Base-by-base conservation (phyloP, 2,329 filamentous ascomycete species). In the Nothophaeocryptopus gaeumannii region DNA sequence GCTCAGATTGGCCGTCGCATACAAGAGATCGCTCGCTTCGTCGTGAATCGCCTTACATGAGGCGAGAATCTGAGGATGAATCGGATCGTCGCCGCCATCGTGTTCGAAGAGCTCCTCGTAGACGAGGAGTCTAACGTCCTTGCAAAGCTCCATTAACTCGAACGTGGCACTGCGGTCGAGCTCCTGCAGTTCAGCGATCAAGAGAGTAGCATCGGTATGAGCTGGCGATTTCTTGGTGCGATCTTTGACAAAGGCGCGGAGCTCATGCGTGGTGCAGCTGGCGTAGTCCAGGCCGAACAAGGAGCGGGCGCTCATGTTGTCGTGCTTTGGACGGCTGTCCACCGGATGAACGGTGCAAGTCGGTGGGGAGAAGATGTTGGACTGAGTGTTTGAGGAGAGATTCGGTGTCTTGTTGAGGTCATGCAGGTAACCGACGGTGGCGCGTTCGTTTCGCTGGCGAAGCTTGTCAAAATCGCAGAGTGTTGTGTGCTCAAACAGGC, bases 31-130 rank as follows among this genome's bases (percentile, higher is more conserved):
- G 9, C 26, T 44, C 31, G 41, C 41, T 15, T 44, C 41, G 3
- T 32, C 41, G 12, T 44, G 2, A 2, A 44, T 30, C 14, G 7
- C 15, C 13, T 32, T 35, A 8, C 31, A 26, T 14, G 32, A 26
- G 14, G 41, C 41, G 13, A 44, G 41, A 5, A 44, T 44, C 8
- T 44, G 11, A 2, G 41, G 41, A 14, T 44, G 31, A 16, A 44
- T 34, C 7, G 15, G 5, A 7, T 26, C 20, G 20, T 26, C 20
- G 7, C 20, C 20, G 20, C 20, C 20, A 26, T 26, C 20, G 20
- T 26, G 20, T 26, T 26, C 20, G 20, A 26, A 26, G 32, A 44
- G 14, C n/a, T 44, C 41, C 4, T 44, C 41, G 29, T 44, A 44
- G 8, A 44, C 13, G n/a, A 5, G 3, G 1, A 44, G 15, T 8